Conservation (phyloP, 352 stramenopile species). For the Globisporangium polare region DNA sequence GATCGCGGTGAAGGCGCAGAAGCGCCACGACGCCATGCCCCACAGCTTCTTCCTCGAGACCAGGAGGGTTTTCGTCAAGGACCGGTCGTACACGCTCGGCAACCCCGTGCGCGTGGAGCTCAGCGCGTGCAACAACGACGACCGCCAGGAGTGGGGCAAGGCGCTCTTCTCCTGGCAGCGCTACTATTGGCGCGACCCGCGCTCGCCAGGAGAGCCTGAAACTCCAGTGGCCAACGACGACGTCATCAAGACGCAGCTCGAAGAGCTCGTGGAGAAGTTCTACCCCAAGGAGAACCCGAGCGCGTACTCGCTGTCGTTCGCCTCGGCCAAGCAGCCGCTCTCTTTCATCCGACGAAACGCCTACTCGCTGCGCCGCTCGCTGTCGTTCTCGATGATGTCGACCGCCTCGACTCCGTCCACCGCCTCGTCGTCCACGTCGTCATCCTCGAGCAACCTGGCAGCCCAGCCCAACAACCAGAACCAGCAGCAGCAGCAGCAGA, state of each 20-base stretch:
- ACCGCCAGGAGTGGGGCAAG: slow-evolving; percentile 79
- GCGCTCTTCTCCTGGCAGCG: slow-evolving; percentile 87
- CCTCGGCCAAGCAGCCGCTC: slow-evolving; percentile 65
- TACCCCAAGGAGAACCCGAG: slow-evolving; percentile 25
- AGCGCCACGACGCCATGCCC: slow-evolving; percentile 55
- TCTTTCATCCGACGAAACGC: slow-evolving; percentile 67
- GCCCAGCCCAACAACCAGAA: neutral
- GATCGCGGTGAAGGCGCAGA: slow-evolving; percentile 77
- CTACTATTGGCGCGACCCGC: slow-evolving; percentile 82
- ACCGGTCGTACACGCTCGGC: slow-evolving; percentile 77
- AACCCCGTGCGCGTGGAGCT: slow-evolving; percentile 61
- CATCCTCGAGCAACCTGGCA: slow-evolving; percentile 25
- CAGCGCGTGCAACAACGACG: slow-evolving; percentile 52
- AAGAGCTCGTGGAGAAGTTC: slow-evolving; percentile 44
- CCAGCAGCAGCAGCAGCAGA: neutral
- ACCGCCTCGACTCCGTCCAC: slow-evolving; percentile 35
- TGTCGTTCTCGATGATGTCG: slow-evolving; percentile 53
- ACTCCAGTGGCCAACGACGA: slow-evolving; percentile 9
- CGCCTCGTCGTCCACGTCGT: slow-evolving; percentile 28
- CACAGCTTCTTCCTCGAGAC: slow-evolving; percentile 84
- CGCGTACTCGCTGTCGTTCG: slow-evolving; percentile 37
- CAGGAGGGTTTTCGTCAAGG: slow-evolving; percentile 82
- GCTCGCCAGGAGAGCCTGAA: slow-evolving; percentile 7
- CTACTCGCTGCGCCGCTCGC: slow-evolving; percentile 56
- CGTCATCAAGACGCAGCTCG: slow-evolving; percentile 34